Evolutionary conservation across 2,329 filamentous ascomycete genomes (phyloP), one percentile per base, ranked within the genome.

Genomic region (Boeremia lycopersici): DNA sequence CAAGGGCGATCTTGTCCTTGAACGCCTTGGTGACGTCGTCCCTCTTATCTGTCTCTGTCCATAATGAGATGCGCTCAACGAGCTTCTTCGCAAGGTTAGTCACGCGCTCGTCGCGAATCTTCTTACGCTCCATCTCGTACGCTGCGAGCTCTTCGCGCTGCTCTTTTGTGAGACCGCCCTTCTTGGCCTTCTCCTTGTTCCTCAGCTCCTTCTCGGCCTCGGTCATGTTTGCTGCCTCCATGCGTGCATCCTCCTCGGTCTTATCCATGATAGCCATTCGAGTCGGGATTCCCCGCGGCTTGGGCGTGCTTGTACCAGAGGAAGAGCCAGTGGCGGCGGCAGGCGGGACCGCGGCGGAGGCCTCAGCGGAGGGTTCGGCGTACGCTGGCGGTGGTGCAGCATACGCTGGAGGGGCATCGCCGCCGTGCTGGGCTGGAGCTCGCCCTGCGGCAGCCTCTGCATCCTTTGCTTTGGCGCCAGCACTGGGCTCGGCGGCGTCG

Each of bases 1-100:
- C 95, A 35, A 98, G 86, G 35, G 88, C 86, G 64, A 90, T 97
- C 84, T 99, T 97, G 74, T 93, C 91, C 74, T 93, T 88, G 81
- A 98, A 99, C 0, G 95, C 90, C 53, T 79, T 80, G 30, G 93
- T 98, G 56, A 97, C 91, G 65, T 96, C 92, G 12, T 77, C 59
- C 40, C 89, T 86, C 79, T 95, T 96, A 78, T 98, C 95, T 3
- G 93, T 97, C 81, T 99, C 95, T 6, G 95, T 97, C 93, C 93
- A 98, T 36, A 98, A 87, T 62, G 89, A 93, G 70, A 98, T 86
- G 54, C 93, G 89, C 74, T 97, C 91, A 56, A 95, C 79, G 23
- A 99, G 84, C 79, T 98, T 98, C 74, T 87, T 86, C 11, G 87
- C 82, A 13, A 99, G 84, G 6, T 86, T 95, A 56, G 91, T 86